These are phyloP conservation scores for Zea luxurians DNA, from an alignment of 176 grass and related monocot species.

Conservation along the genomic window DNA sequence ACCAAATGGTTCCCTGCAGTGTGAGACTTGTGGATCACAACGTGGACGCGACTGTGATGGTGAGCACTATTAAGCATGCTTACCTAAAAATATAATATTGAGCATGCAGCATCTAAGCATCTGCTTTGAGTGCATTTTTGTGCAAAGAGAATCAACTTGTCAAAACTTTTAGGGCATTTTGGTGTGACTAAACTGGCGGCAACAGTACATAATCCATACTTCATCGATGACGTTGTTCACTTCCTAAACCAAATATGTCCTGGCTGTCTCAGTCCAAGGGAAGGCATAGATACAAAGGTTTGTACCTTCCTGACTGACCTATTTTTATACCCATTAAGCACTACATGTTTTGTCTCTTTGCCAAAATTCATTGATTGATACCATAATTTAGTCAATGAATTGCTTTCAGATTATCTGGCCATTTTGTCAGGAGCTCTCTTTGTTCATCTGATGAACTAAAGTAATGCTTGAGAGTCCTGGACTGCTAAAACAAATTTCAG, in stretches of 20 bases:
- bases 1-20: slow-evolving; percentile 59
- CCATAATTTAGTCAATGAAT: slow-evolving; percentile 2
- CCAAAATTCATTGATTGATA: neutral
- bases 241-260: slow-evolving; percentile 94
- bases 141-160: slow-evolving; percentile 27
- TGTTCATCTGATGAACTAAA: slow-evolving; percentile 17
- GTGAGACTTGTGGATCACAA: slow-evolving; percentile 69
- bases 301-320: slow-evolving; percentile 27
- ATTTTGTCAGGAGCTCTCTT: slow-evolving; percentile 12
- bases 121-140: slow-evolving; percentile 17
- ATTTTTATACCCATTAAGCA: slow-evolving; percentile 29
- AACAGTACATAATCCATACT: slow-evolving; percentile 73
- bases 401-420: slow-evolving; percentile 8
- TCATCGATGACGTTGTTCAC: slow-evolving; percentile 68
- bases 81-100: slow-evolving; percentile 20
- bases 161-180: slow-evolving; percentile 69
- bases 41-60: slow-evolving; percentile 74
- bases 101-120: neutral
- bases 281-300: slow-evolving; percentile 65
- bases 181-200: slow-evolving; percentile 70
- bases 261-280: slow-evolving; percentile 57
- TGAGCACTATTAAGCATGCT: slow-evolving; percentile 35
- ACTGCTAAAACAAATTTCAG: slow-evolving; percentile 8
- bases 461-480: neutral
- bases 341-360: slow-evolving; percentile 9